A percentile compares a stretch with the other conserved stretches of the same genome.
phyloP scores from a whole-genome alignment of 2,329 filamentous ascomycete species.

The Trichoderma aggressivum region DNA sequence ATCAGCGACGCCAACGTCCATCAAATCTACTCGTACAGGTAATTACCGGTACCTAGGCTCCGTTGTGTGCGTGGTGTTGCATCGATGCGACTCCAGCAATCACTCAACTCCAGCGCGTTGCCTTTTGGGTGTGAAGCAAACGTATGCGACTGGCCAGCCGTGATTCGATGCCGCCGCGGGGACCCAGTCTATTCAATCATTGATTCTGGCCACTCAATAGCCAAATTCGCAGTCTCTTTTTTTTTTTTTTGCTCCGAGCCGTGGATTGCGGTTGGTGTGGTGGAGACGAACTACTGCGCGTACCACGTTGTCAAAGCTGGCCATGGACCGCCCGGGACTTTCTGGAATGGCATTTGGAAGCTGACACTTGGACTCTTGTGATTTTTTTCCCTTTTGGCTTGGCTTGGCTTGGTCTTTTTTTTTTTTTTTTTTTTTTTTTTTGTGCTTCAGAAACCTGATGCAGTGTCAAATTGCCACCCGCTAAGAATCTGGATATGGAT shows the following conservation, averaged over 20 bases:
- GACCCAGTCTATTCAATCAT: neutral
- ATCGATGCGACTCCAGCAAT: neutral
- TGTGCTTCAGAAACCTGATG: neutral
- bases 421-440: no score
- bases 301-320: slow-evolving; percentile 16
- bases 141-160: neutral
- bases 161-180: neutral
- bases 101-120: neutral
- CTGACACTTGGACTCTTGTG: neutral
- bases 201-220: neutral
- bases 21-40: neutral
- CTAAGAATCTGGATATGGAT: neutral
- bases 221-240: neutral
- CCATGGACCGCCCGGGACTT: slow-evolving; percentile 3
- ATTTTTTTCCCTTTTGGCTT: neutral
- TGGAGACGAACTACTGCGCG: slow-evolving; percentile 19
- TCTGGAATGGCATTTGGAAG: slow-evolving; percentile 19
- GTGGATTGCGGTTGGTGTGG: slow-evolving; percentile 3
- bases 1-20: neutral
- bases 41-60: neutral
- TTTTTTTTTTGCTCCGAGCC: slow-evolving; percentile 4
- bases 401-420: no score
- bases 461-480: slow-evolving; percentile 4
- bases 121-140: neutral
- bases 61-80: neutral